Percentiles rank a stretch among this genome's conserved stretches.
These are phyloP conservation scores for Thalia dealbata DNA, from an alignment of 176 grass and related monocot species.

Conservation along the genomic window DNA sequence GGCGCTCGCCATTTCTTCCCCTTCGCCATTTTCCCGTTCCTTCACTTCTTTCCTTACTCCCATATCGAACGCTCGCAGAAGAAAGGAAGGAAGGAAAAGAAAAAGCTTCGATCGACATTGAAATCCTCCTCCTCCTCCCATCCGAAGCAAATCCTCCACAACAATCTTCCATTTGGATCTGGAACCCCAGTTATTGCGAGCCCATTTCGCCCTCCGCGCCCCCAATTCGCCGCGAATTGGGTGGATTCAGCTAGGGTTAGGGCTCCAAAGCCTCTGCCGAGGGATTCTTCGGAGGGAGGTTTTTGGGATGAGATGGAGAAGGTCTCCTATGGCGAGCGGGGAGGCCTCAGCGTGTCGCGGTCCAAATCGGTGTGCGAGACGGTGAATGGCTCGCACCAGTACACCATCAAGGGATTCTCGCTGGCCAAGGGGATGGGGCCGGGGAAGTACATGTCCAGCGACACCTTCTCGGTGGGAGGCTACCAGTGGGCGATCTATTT, in stretches of 20 bases:
- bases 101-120: too few relatives aligned
- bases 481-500: conserved; percentile 72
- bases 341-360: conserved; percentile 17
- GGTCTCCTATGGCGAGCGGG: background rate
- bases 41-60: too few relatives aligned
- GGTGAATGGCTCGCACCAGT: conserved; percentile 66
- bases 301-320: conserved; percentile 25
- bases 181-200: too few relatives aligned
- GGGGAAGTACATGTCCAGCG: conserved; percentile 53
- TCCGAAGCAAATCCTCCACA: too few relatives aligned
- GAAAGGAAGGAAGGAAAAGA: too few relatives aligned
- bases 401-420: conserved; percentile 60
- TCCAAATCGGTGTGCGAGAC: conserved; percentile 53
- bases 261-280: background rate
- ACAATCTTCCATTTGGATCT: too few relatives aligned
- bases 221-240: background rate
- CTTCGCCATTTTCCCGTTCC: too few relatives aligned
- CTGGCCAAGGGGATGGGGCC: conserved; percentile 59
- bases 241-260: background rate
- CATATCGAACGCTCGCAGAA: too few relatives aligned
- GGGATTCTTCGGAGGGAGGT: background rate
- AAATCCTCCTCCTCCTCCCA: too few relatives aligned
- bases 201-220: too few relatives aligned
- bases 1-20: too few relatives aligned
- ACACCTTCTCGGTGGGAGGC: conserved; percentile 62